A percentile compares a stretch with the other conserved stretches of the same genome.
Evolutionary conservation across 257 asterid genomes (phyloP).

Genomic region (Solanum clarkiae): DNA sequence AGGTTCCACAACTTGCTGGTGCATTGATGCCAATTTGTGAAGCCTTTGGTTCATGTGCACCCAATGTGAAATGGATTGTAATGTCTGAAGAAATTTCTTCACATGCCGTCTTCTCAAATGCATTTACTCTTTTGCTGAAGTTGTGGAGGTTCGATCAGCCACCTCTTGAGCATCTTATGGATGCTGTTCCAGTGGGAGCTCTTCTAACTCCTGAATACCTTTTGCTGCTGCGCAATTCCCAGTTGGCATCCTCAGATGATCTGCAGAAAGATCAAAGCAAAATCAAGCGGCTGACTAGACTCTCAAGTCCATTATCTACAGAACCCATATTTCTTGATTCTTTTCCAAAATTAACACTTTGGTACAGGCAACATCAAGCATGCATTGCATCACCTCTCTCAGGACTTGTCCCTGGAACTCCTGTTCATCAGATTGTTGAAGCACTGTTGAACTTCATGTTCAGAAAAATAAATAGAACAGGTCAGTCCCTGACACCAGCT

Average conservation of each 20-base stretch:
- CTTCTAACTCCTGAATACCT: slow-evolving; percentile 79
- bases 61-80: slow-evolving; percentile 67
- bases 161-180: slow-evolving; percentile 60
- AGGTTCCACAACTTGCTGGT: slow-evolving; percentile 98
- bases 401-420: slow-evolving; percentile 82
- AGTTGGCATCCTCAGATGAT: slow-evolving; percentile 41
- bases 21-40: slow-evolving; percentile 96
- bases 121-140: slow-evolving; percentile 77
- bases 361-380: slow-evolving; percentile 89
- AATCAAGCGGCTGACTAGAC: slow-evolving; percentile 37
- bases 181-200: slow-evolving; percentile 68
- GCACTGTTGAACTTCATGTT: slow-evolving; percentile 79
- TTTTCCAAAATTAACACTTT: slow-evolving; percentile 79
- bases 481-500: slow-evolving; percentile 47
- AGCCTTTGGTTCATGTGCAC: slow-evolving; percentile 85
- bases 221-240: slow-evolving; percentile 62
- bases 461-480: slow-evolving; percentile 55
- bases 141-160: slow-evolving; percentile 95
- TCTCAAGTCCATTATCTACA: slow-evolving; percentile 35
- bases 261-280: slow-evolving; percentile 31
- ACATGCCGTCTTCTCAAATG: slow-evolving; percentile 84
- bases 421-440: slow-evolving; percentile 82
- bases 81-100: slow-evolving; percentile 64
- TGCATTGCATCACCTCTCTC: slow-evolving; percentile 80
- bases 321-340: slow-evolving; percentile 71